Evolutionary conservation across 2,329 filamentous ascomycete species (phyloP).

Genomic region (Fusarium haematococcum): DNA sequence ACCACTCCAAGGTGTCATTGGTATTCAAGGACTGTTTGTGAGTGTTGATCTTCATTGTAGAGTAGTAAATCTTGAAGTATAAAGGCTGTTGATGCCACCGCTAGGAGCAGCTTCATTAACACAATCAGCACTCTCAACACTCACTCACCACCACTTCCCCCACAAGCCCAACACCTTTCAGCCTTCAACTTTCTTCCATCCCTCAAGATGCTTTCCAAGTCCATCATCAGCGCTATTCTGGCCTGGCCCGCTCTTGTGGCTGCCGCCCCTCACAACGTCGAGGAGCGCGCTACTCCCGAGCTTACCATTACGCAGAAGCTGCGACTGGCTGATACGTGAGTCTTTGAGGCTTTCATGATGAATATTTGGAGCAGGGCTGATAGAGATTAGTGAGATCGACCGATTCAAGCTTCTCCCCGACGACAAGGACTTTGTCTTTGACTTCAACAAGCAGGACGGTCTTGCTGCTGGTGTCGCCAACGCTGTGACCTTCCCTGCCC

Average conservation of each 20-base stretch:
- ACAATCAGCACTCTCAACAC: neutral
- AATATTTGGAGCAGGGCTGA: constrained; percentile 4
- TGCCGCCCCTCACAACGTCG: constrained; percentile 36
- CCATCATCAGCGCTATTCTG: constrained; percentile 47
- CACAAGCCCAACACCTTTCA: neutral
- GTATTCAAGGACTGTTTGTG: neutral
- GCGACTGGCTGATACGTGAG: constrained; percentile 52
- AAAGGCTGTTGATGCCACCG: neutral
- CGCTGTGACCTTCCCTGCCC: constrained; percentile 67
- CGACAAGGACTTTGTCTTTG: constrained; percentile 61
- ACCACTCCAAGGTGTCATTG: neutral
- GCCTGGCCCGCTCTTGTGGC: constrained; percentile 50
- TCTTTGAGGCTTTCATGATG: neutral
- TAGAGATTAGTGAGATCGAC: constrained; percentile 50
- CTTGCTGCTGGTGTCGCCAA: constrained; percentile 58
- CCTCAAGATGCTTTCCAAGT: constrained; percentile 15
- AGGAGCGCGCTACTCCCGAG: constrained; percentile 15
- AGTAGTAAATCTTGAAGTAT: neutral
- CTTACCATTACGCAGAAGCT: constrained; percentile 52
- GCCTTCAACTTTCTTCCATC: neutral
- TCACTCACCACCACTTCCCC: neutral
- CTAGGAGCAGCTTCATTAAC: neutral
- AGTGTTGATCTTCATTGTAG: neutral
- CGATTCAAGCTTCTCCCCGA: constrained; percentile 57
- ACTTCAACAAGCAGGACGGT: constrained; percentile 52